phyloP scores from a whole-genome alignment of 345 rosid species.

The Excoecaria cochinchinensis region DNA sequence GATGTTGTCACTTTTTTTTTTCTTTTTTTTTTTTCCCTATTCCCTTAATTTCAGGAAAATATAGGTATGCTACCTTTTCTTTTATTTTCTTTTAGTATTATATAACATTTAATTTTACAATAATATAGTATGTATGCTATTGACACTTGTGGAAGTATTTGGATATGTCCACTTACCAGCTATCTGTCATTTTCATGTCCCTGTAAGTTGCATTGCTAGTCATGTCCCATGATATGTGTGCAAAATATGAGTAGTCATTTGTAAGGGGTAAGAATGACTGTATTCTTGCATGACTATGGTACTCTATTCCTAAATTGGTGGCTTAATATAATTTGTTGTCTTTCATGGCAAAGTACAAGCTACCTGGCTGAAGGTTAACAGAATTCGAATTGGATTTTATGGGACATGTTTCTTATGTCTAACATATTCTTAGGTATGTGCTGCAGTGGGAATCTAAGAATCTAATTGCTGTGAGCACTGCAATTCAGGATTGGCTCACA shows the following conservation, averaged over 20 bases:
- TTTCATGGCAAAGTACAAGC: not conserved
- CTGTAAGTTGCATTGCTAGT: not conserved
- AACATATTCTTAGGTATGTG: slow-evolving; percentile 53
- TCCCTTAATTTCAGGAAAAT: not conserved
- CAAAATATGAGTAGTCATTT: not conserved
- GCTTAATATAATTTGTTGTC: not conserved
- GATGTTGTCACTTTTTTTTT: not conserved
- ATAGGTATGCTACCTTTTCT: not conserved
- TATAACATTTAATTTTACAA: not conserved
- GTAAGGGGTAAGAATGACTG: not conserved
- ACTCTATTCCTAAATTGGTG: not conserved
- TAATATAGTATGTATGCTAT: not conserved
- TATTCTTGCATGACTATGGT: not conserved
- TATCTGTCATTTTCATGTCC: not conserved
- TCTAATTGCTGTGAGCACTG: slow-evolving; percentile 90
- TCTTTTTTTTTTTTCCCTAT: not conserved
- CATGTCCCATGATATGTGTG: not conserved
- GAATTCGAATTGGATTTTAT: slow-evolving; percentile 9
- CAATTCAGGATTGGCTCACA: slow-evolving; percentile 97
- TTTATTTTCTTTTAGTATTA: not conserved
- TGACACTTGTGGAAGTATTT: not conserved
- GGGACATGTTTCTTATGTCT: not conserved
- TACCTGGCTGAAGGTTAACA: not conserved
- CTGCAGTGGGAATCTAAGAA: slow-evolving; percentile 92
- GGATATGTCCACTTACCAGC: not conserved